Base-by-base conservation (phyloP, 2,329 filamentous ascomycete genomes). In the Microascus cirrosus region DNA sequence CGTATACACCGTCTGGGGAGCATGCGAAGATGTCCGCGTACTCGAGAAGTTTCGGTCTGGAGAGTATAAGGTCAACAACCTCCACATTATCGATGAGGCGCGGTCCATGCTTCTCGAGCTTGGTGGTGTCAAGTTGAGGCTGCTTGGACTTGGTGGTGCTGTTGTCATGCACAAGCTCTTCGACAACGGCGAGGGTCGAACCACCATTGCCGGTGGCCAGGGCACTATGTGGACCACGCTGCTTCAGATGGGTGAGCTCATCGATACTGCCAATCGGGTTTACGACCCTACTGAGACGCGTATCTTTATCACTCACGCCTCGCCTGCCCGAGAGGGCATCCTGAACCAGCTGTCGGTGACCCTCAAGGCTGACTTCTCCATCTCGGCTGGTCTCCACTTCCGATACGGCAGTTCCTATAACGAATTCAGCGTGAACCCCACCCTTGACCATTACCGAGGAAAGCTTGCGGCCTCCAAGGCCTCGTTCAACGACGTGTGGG, bases 101-200 rank as follows among this genome's bases (percentile, higher is more conserved):
- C 93, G 93, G 71, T 97, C 94, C 42, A 89, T 95, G 78, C 79
- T 99, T 64, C 81, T 99, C 59, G 94, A 99, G 74, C 80, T 97
- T 60, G 94, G 93, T 59, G 94, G 94, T 59, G 90, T 99, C 58
- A 97, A 97, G 81, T 84, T 99, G 63, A 89, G 94, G 67, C 81
- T 99, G 55, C 83, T 99, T 34, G 94, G 94, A 61, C 80, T 99
- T 36, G 94, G 94, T 63, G 94, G 94, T 66, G 94, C 94, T 7
- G 93, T 99, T 5, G 94, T 99, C 60, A 99, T 99, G 91, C 94
- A 99, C 80, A 99, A 99, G 80, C 83, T 99, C 20, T 99, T 99
- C 68, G 94, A 99, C 72, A 99, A 99, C 65, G 94, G 94, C 58
- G 94, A 99, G 69, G 94, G 94, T 60, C 86, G 93, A 72, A 99